phyloP scores from a whole-genome alignment of 75 land plant species.

The Selaginella tamariscina region DNA sequence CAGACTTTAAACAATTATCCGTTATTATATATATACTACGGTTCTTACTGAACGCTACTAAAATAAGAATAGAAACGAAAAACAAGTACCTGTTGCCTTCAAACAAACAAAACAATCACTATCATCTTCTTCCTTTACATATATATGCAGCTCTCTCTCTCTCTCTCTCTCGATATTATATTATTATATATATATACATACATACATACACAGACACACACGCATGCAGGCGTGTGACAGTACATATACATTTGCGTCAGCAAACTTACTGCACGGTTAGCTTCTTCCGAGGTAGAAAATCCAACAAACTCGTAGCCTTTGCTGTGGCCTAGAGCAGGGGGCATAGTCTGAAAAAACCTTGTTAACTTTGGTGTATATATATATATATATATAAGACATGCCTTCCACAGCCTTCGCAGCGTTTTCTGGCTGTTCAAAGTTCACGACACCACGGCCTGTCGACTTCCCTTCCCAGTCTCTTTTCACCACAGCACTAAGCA shows the following conservation, averaged over 20 bases:
- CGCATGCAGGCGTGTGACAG: too few relatives aligned
- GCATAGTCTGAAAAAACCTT: conserved; percentile 74
- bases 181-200: too few relatives aligned
- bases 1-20: not conserved
- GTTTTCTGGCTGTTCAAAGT: conserved; percentile 81
- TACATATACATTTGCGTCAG: too few relatives aligned
- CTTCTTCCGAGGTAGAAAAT: conserved; percentile 69
- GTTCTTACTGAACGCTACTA: too few relatives aligned
- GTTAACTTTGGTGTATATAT: too few relatives aligned
- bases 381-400: too few relatives aligned
- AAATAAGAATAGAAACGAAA: too few relatives aligned
- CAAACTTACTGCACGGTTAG: conserved; percentile 63
- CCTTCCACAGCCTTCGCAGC: conserved; percentile 76
- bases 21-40: too few relatives aligned
- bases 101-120: not conserved
- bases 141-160: not conserved
- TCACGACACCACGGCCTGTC: conserved; percentile 78
- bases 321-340: conserved; percentile 62
- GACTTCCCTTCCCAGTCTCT: conserved; percentile 75
- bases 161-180: too few relatives aligned
- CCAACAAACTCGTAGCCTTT: conserved; percentile 87
- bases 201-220: too few relatives aligned
- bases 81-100: conserved; percentile 67
- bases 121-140: not conserved
- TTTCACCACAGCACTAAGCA: conserved; percentile 85